Evolutionary conservation across 202 grass and related monocot genomes (phyloP).

Genomic region (Setaria italica): DNA sequence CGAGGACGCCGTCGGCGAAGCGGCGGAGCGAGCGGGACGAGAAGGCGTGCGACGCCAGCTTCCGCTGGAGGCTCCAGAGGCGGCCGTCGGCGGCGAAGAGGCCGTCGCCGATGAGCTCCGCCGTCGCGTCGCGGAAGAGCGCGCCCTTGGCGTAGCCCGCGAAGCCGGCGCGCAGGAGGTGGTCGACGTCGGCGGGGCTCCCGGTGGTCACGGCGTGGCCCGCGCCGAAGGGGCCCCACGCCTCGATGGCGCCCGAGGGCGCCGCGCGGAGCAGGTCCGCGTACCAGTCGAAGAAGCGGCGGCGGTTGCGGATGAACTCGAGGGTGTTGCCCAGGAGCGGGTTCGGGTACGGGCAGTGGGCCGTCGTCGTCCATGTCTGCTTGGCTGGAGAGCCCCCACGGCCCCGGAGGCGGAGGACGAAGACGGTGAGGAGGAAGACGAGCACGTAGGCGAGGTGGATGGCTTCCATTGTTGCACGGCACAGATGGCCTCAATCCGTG

Average conservation of each 20-base stretch:
- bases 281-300: conserved; percentile 84
- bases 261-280: conserved; percentile 51
- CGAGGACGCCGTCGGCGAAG: conserved; percentile 59
- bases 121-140: conserved; percentile 34
- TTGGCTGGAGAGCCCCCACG: background rate
- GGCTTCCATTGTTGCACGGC: conserved; percentile 29
- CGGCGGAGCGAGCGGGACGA: conserved; percentile 54
- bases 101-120: conserved; percentile 73
- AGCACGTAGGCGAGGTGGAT: conserved; percentile 15
- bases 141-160: conserved; percentile 54
- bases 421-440: conserved; percentile 28
- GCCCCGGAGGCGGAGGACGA: conserved; percentile 39
- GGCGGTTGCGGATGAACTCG: conserved; percentile 63
- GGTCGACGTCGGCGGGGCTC: conserved; percentile 50
- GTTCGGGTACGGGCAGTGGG: conserved; percentile 52
- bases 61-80: conserved; percentile 69
- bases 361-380: background rate
- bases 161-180: conserved; percentile 68
- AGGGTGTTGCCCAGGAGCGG: conserved; percentile 65
- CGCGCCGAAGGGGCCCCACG: conserved; percentile 45
- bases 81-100: conserved; percentile 64
- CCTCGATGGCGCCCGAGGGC: conserved; percentile 61
- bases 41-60: conserved; percentile 68
- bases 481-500: no score
- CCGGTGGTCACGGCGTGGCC: conserved; percentile 57